Conservation (phyloP, 495 filamentous ascomycete genomes). For the Monascus purpureus region DNA sequence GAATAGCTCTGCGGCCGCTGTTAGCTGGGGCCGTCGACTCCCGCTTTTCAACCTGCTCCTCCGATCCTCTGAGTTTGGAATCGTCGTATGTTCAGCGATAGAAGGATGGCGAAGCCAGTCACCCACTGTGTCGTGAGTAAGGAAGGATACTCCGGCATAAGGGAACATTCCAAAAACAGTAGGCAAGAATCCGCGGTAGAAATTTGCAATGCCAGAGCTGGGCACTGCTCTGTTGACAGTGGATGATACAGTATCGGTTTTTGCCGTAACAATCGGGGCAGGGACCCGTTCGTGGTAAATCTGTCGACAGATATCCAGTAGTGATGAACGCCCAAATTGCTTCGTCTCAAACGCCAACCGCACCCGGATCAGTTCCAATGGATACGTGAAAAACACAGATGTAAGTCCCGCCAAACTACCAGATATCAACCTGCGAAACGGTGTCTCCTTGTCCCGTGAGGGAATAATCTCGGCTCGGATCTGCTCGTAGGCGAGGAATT, state of each 20-base stretch:
- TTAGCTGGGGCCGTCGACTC: conserved; percentile 34
- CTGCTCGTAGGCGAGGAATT: conserved; percentile 96
- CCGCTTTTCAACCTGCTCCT: conserved; percentile 9
- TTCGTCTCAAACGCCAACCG: conserved; percentile 90
- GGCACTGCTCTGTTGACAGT: conserved; percentile 34
- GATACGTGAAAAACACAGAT: conserved; percentile 91
- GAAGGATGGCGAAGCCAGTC: conserved; percentile 60
- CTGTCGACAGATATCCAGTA: conserved; percentile 57
- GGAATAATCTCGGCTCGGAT: conserved; percentile 65
- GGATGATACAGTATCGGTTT: conserved; percentile 21
- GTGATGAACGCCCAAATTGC: conserved; percentile 44
- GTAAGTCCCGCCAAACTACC: conserved; percentile 76
- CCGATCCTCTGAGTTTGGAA: conserved; percentile 22
- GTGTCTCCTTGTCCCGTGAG: conserved; percentile 58
- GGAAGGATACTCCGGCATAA: conserved; percentile 94
- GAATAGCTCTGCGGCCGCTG: conserved; percentile 61
- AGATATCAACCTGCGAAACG: conserved; percentile 58
- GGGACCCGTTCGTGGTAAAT: conserved; percentile 65
- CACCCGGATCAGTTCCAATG: conserved; percentile 81
- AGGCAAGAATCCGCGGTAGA: conserved; percentile 86
- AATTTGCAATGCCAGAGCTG: conserved; percentile 63
- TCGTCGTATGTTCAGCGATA: conserved; percentile 54
- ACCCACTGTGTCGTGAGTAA: conserved; percentile 78
- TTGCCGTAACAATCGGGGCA: conserved; percentile 15
- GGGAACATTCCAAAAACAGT: conserved; percentile 90